These are phyloP conservation scores for Aspergillus unguis DNA, from an alignment of 2,329 filamentous ascomycete species.

Conservation along the genomic window DNA sequence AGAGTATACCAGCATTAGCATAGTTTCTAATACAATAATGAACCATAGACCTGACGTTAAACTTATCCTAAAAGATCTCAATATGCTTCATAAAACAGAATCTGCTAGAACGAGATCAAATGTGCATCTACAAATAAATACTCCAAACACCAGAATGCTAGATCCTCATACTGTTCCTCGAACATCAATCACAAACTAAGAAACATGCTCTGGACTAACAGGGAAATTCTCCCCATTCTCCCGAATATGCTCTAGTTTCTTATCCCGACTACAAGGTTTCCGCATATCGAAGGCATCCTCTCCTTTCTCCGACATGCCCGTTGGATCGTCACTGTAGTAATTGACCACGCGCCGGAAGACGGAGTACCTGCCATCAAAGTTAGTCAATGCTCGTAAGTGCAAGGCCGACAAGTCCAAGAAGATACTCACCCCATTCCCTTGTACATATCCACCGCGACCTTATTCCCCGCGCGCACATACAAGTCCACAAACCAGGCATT, in stretches of 20 bases:
- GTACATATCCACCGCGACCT: constrained; percentile 83
- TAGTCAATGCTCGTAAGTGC: too few species aligned
- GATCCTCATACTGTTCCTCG: background rate
- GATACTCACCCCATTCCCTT: constrained; percentile 70
- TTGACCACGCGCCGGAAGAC: constrained; percentile 84
- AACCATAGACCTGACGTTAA: background rate
- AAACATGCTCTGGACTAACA: constrained; percentile 82
- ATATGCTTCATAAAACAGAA: background rate
- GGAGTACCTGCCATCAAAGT: constrained; percentile 54
- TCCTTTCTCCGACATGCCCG: constrained; percentile 53
- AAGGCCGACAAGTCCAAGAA: too few species aligned
- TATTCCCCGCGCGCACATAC: constrained; percentile 86
- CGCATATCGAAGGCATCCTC: constrained; percentile 98
- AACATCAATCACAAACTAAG: constrained; percentile 21
- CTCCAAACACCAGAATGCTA: constrained; percentile 18
- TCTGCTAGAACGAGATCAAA: background rate
- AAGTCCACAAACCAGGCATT: constrained; percentile 94
- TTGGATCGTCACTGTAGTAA: constrained; percentile 87
- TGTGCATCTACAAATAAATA: background rate
- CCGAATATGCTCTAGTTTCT: constrained; percentile 69
- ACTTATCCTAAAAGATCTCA: background rate
- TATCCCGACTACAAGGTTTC: constrained; percentile 81
- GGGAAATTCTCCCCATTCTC: constrained; percentile 74
- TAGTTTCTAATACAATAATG: background rate
- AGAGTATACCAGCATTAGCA: background rate